phyloP scores from a whole-genome alignment of 768 basidiomycete genomes.

The Tricholoma bakamatsutake region DNA sequence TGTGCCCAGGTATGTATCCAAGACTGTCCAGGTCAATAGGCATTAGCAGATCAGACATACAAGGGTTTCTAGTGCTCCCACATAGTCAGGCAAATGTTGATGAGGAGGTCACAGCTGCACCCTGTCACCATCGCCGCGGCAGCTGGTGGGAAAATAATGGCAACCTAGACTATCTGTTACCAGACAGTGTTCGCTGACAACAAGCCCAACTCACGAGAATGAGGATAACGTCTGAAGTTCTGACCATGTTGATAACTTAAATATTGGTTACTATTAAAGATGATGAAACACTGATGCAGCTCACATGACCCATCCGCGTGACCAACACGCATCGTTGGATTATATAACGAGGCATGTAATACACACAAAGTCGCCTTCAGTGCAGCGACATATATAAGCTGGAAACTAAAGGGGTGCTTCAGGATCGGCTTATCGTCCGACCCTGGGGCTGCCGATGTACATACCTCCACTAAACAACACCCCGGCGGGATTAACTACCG shows the following conservation, averaged over 20 bases:
- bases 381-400: too few species aligned
- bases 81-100: conserved; percentile 78
- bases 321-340: too few species aligned
- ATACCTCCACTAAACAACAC: not conserved
- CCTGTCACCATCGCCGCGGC: conserved; percentile 74
- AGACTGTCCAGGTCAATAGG: conserved; percentile 34
- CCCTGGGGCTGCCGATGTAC: not conserved
- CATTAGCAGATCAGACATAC: not conserved
- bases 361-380: too few species aligned
- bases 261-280: not conserved
- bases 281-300: too few species aligned
- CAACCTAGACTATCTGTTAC: conserved; percentile 40
- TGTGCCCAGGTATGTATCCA: conserved; percentile 70
- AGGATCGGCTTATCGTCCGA: not conserved
- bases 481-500: not conserved
- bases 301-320: too few species aligned
- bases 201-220: conserved; percentile 51
- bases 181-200: not conserved
- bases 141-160: conserved; percentile 79
- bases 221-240: conserved; percentile 69
- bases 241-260: conserved; percentile 35
- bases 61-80: conserved; percentile 26
- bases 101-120: conserved; percentile 81
- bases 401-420: too few species aligned
- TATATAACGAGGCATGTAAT: too few species aligned